Evolutionary conservation across 805 yeast species (phyloP).

Genomic region (Saccharomycopsis synnaedendra): DNA sequence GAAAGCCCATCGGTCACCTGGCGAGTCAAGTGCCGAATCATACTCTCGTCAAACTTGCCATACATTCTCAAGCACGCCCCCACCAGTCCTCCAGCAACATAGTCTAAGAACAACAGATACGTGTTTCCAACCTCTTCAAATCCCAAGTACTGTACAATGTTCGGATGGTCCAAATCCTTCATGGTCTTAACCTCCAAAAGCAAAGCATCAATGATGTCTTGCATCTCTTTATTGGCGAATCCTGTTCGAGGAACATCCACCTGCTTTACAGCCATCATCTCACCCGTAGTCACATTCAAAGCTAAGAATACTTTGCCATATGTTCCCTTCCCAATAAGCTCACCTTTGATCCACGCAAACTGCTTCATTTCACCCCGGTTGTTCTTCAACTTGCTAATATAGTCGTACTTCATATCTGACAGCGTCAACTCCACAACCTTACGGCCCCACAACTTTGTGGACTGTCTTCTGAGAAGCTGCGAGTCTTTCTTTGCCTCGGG

Average conservation of each 20-base stretch:
- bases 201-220: conserved; percentile 68
- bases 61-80: conserved; percentile 72
- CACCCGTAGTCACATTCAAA: conserved; percentile 91
- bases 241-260: conserved; percentile 52
- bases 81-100: conserved; percentile 96
- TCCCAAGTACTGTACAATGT: conserved; percentile 93
- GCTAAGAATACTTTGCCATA: conserved; percentile 92
- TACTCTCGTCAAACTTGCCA: conserved; percentile 74
- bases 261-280: conserved; percentile 97
- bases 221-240: conserved; percentile 30
- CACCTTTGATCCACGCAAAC: conserved; percentile 98
- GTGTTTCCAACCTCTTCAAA: conserved; percentile 67
- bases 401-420: conserved; percentile 47
- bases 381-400: conserved; percentile 54
- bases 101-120: conserved; percentile 83
- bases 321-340: conserved; percentile 90
- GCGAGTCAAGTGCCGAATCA: conserved; percentile 59
- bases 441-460: conserved; percentile 98
- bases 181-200: conserved; percentile 86
- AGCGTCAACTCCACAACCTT: conserved; percentile 84
- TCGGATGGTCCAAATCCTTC: conserved; percentile 87
- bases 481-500: conserved; percentile 16
- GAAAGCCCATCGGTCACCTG: conserved; percentile 80
- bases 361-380: conserved; percentile 64
- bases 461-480: conserved; percentile 49